Percentiles rank a stretch among this genome's conserved stretches.
Evolutionary conservation across 75 land plant genomes (phyloP).

Genomic region (Sequoiadendron giganteum): DNA sequence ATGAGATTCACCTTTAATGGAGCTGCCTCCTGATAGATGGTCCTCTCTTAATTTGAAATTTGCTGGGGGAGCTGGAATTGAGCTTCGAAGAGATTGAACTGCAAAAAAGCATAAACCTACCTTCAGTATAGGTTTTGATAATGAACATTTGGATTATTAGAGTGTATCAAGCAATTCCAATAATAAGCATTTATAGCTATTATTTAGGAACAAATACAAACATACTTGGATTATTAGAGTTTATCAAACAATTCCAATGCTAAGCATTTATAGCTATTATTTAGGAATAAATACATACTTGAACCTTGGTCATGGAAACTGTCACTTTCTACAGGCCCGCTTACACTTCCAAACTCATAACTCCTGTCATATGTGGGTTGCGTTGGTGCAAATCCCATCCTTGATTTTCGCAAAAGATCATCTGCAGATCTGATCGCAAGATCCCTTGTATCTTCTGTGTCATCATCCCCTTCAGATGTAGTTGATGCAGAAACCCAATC

Average conservation of each 20-base stretch:
- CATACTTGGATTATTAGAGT: background rate
- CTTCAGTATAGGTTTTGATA: background rate
- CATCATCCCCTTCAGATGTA: slow-evolving; percentile 95
- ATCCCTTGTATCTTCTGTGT: slow-evolving; percentile 70
- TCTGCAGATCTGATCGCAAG: slow-evolving; percentile 48
- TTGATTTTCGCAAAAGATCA: slow-evolving; percentile 61
- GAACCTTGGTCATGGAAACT: slow-evolving; percentile 55
- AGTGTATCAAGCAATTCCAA: background rate
- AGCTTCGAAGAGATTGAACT: slow-evolving; percentile 68
- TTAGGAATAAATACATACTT: background rate
- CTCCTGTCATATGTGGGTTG: slow-evolving; percentile 23
- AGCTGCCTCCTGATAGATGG: slow-evolving; percentile 17
- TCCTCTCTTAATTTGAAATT: slow-evolving; percentile 85
- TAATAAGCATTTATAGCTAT: background rate
- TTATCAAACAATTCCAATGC: background rate
- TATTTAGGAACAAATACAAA: background rate
- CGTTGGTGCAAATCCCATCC: slow-evolving; percentile 38
- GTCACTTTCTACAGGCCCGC: slow-evolving; percentile 47
- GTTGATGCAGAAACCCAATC: slow-evolving; percentile 84
- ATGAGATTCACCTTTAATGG: slow-evolving; percentile 7
- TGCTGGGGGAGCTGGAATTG: slow-evolving; percentile 81
- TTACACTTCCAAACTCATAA: slow-evolving; percentile 15
- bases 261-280: background rate
- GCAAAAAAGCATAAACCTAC: slow-evolving; percentile 18
- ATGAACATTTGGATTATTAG: background rate